Evolutionary conservation across 148 eudicot species (phyloP).

Genomic region (Cornus controversa): DNA sequence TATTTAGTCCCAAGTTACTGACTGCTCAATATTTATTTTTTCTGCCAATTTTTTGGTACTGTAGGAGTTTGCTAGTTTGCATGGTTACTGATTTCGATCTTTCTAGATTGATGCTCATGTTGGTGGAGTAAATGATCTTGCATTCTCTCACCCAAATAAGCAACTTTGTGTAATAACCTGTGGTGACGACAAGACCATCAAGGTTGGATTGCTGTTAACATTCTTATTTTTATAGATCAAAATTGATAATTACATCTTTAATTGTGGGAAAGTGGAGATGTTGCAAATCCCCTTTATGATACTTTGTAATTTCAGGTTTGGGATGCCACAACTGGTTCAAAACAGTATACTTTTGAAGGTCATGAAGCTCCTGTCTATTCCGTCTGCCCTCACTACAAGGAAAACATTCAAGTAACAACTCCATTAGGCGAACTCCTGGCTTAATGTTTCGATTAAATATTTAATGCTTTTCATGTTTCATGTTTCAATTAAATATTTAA

Average conservation of each 20-base stretch:
- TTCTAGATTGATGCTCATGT: slow-evolving; percentile 85
- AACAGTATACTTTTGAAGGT: slow-evolving; percentile 78
- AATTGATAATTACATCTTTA: background rate
- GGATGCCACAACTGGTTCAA: slow-evolving; percentile 74
- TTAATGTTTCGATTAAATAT: background rate
- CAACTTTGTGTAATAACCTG: slow-evolving; percentile 84
- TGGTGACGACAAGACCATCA: slow-evolving; percentile 90
- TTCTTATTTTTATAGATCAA: background rate
- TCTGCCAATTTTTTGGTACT: background rate
- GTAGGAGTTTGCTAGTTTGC: background rate
- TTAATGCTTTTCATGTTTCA: background rate
- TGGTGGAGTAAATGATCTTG: slow-evolving; percentile 90
- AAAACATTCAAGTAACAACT: slow-evolving; percentile 58
- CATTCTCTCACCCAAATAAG: slow-evolving; percentile 77
- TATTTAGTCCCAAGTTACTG: slow-evolving; percentile 9
- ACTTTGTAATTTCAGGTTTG: slow-evolving; percentile 54
- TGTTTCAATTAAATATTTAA: background rate
- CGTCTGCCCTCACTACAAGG: slow-evolving; percentile 81
- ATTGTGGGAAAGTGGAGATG: background rate
- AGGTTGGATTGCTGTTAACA: slow-evolving; percentile 36
- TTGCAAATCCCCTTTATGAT: background rate
- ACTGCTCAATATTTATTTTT: background rate
- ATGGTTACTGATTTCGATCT: slow-evolving; percentile 7
- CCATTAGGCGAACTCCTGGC: background rate
- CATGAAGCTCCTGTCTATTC: slow-evolving; percentile 92